Base-by-base conservation (phyloP, 148 eudicot genomes). In the Persicaria maculosa region DNA sequence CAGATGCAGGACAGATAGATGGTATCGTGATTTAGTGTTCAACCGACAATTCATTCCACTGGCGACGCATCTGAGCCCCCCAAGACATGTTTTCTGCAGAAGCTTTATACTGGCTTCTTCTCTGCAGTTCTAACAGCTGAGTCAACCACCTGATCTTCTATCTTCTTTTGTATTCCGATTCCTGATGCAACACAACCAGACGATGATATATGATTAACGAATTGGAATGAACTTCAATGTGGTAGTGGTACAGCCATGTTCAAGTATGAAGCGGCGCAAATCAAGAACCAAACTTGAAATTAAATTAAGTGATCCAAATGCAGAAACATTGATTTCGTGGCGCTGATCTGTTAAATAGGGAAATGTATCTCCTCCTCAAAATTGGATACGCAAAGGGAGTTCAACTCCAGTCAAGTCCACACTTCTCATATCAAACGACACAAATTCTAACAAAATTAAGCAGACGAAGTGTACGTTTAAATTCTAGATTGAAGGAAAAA, bases 41-140 rank as follows among this genome's bases (percentile, higher is more conserved):
- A 48, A 12, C 3, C 11, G 52, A 8, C 2, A 11, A 12, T 9
- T 84, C 86, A 44, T 85, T 57, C 76, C 78, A 80, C 77, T 89
- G 88, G 68, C 76, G 80, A 45, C 97, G 91, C 94, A 93, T 82
- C 45, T 84, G 83, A 77, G 89, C 98, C 58, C 86, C 94, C 98
- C 98, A 93, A 4, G 95, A 88, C 88, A 82, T 78, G 73, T 74
- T 85, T 53, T 55, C 81, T 4, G 45, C 71, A 12, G 83, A 52
- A n/a, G 86, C 89, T 78, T 86, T 89, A 76, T 82, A 31, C 80
- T 77, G 73, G 77, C 93, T 89, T 88, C 94, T 88, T 73, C 72
- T 86, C 80, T 89, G 86, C 57, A 93, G 85, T 76, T 72, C 91
- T 5, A 89, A 87, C 50, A 93, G 67, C 74, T 89, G 96, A 77